Base-by-base conservation (phyloP, 805 yeast species). In the Wickerhamomyces kurtzmanii region DNA sequence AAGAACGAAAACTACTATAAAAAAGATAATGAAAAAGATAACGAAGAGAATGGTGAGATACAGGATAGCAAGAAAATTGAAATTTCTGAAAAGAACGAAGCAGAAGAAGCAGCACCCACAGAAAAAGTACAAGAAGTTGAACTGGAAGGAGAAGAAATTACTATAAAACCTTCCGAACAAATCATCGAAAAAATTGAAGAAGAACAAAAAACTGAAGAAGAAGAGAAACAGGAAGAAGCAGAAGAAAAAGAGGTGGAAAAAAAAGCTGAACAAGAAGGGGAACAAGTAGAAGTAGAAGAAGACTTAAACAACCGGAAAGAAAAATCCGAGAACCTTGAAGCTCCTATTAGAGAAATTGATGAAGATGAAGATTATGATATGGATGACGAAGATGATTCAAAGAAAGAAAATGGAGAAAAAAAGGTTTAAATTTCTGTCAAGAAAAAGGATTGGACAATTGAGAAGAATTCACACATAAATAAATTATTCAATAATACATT, bases 321-420 rank as follows among this genome's bases (percentile, higher is more conserved):
- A 18, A 18, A 11, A 18, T 11, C 10, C 11, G 10, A 8, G 20
- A 8, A 18, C 10, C 11, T 11, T 8, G 53, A 49, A 24, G 40
- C 39, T 23, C 52, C 45, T 11, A 53, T 51, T 21, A 48, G 68
- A 30, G 48, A 55, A 31, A 55, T 62, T 14, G 66, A 59, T 29
- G 68, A 60, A 33, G 68, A 62, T 31, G 62, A 58, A 28, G 55
- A 62, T 34, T 62, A 62, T 39, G 71, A 65, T 33, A n/a, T n/a
- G n/a, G n/a, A n/a, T n/a, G 59, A 56, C 27, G 66, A 49, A 31
- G 49, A 32, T 8, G 49, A 45, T 4, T 20, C 15, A 24, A n/a
- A n/a, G n/a, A n/a, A n/a, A n/a, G n/a, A n/a, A n/a, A n/a, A n/a
- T n/a, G n/a, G n/a, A n/a, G n/a, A n/a, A n/a, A n/a, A n/a, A n/a